phyloP scores from a whole-genome alignment of 208 protist genomes.

The Trypanosoma brucei region DNA sequence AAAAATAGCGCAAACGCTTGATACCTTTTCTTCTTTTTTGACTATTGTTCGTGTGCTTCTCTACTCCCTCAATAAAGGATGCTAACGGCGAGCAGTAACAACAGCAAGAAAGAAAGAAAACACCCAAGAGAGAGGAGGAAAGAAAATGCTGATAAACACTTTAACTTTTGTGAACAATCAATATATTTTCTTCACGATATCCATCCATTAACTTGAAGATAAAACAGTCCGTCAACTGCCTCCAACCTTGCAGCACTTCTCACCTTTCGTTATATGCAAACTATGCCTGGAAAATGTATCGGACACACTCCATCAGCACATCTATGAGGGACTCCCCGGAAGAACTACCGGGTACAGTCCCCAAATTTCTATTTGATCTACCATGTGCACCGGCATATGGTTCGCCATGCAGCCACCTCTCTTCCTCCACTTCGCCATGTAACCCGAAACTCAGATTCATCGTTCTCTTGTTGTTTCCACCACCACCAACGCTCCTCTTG shows the following conservation, averaged over 20 bases:
- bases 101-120: too few relatives aligned
- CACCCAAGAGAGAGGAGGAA: too few relatives aligned
- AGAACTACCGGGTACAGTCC: not conserved
- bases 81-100: too few relatives aligned
- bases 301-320: constrained; percentile 24
- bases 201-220: too few relatives aligned
- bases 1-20: not conserved
- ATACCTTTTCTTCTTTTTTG: not conserved
- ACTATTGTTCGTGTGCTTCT: not conserved
- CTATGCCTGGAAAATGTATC: not conserved
- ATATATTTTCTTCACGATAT: too few relatives aligned
- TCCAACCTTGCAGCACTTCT: not conserved
- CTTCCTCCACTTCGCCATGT: not conserved
- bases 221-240: too few relatives aligned
- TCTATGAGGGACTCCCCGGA: constrained; percentile 7
- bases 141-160: too few relatives aligned
- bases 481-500: not conserved
- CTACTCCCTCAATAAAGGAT: too few relatives aligned
- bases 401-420: not conserved
- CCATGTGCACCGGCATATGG: not conserved
- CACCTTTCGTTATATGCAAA: not conserved
- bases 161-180: too few relatives aligned
- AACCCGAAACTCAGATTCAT: constrained; percentile 2
- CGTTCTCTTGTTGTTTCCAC: not conserved
- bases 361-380: not conserved